phyloP scores from a whole-genome alignment of 371 early-diverging fungal genomes.

The Circinella minor region DNA sequence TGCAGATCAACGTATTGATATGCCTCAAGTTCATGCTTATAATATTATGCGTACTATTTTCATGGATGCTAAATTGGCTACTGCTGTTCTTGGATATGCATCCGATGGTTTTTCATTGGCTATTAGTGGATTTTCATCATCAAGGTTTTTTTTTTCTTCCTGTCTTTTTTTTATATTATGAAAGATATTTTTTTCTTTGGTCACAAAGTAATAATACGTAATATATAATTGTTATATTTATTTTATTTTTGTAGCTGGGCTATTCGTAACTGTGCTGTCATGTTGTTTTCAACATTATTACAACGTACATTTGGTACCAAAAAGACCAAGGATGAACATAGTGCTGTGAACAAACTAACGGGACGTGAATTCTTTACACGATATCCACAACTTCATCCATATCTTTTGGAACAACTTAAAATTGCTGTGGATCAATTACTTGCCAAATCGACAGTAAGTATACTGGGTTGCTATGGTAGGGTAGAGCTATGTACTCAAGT shows the following conservation, averaged over 20 bases:
- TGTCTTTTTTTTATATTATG: no score
- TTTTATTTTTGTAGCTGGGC: constrained; percentile 69
- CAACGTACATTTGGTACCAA: constrained; percentile 87
- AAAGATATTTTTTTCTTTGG: no score
- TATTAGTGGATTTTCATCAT: constrained; percentile 83
- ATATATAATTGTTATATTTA: background rate
- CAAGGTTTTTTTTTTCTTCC: constrained; percentile 32
- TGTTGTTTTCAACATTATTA: constrained; percentile 88
- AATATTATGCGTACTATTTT: constrained; percentile 86
- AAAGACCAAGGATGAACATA: constrained; percentile 71
- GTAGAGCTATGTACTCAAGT: no score
- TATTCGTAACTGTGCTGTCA: constrained; percentile 92
- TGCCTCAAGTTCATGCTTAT: constrained; percentile 89
- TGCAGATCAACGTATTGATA: constrained; percentile 65
- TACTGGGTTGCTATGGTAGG: background rate
- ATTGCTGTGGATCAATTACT: constrained; percentile 68
- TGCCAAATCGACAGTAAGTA: constrained; percentile 32
- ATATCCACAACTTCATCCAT: constrained; percentile 79
- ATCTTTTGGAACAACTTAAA: constrained; percentile 74
- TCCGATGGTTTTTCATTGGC: constrained; percentile 78
- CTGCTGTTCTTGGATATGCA: constrained; percentile 74
- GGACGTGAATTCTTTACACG: constrained; percentile 91
- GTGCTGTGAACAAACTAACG: constrained; percentile 79
- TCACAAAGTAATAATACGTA: no score
- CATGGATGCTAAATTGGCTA: constrained; percentile 79